Evolutionary conservation across 306 rosid species (phyloP).

Genomic region (Cucumis melo): DNA sequence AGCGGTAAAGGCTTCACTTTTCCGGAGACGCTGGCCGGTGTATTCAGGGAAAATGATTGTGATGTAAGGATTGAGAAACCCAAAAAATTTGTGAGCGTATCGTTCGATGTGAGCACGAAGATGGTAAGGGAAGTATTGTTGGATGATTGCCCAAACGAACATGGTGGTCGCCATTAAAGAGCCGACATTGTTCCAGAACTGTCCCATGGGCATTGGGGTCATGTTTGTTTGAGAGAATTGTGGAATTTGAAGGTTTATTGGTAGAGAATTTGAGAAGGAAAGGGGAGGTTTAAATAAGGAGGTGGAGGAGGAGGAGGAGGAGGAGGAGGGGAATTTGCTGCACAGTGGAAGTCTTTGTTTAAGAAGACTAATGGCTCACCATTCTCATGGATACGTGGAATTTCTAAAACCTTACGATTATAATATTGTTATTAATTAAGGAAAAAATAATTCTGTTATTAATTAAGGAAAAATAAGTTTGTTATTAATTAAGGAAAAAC

Average conservation of each 20-base stretch:
- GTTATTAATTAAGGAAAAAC: too few relatives aligned
- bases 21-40: conserved; percentile 7
- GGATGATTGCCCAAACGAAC: conserved; percentile 21
- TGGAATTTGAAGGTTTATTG: too few relatives aligned
- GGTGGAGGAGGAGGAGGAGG: not conserved
- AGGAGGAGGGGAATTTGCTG: not conserved
- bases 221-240: not conserved
- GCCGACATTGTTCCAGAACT: conserved; percentile 16
- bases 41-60: conserved; percentile 32
- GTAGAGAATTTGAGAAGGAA: too few relatives aligned
- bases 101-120: not conserved
- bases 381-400: not conserved
- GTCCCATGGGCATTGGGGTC: not conserved
- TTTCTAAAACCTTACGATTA: too few relatives aligned
- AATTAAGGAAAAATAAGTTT: too few relatives aligned
- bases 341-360: not conserved
- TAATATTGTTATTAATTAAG: too few relatives aligned
- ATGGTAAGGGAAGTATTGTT: conserved; percentile 19
- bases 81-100: conserved; percentile 2
- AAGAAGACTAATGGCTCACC: not conserved
- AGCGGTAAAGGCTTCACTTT: conserved; percentile 21
- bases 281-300: too few relatives aligned
- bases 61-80: conserved; percentile 27
- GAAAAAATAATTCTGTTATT: too few relatives aligned
- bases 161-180: conserved; percentile 19